Base-by-base conservation (phyloP, 495 filamentous ascomycete species). In the Darksidea phi region DNA sequence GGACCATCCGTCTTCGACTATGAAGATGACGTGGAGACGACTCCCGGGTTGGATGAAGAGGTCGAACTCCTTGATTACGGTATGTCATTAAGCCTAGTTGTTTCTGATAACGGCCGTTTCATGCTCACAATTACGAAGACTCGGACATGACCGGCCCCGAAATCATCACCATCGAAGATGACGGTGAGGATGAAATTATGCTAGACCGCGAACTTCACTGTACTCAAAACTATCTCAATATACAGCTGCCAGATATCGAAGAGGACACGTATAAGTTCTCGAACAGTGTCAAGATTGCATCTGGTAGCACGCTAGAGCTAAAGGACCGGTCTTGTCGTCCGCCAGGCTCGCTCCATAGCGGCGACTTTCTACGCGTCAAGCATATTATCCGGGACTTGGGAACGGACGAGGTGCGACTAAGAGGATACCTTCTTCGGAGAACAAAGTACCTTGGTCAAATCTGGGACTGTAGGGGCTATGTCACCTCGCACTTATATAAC, bases 361-460 rank as follows among this genome's bases (percentile, higher is more conserved):
- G 64, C 1, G 59, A 68, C 48, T 75, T 72, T 49, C 50, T 75
- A 0, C 42, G 52, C 1, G 48, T 75, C 20, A 41, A 55, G 2
- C 17, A 59, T 11, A 67, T 75, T 21, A 54, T 62, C 7, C n/a
- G 48, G 4, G 55, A 65, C 17, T 12, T 54, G 6, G 32, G 38
- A 18, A 64, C 37, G 0, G 67, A 64, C 23, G 52, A 58, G 17
- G 52, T 59, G 6, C 21, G 11, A 18, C 49, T 72, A n/a, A 55
- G 63, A 12, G 71, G 71, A 0, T 58, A 61, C 12, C 45, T 54
- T 1, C 53, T 75, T 4, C 61, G 64, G 6, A 47, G 70, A 0
- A 59, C 54, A 1, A 62, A 67, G 21, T 64, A 64, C 21, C 50
- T 66, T 3, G 28, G 48, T 12, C 57, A 36, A 18, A 17, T 47